These are phyloP conservation scores for Telopea speciosissima DNA, from an alignment of 177 flowering plant species.

Conservation along the genomic window DNA sequence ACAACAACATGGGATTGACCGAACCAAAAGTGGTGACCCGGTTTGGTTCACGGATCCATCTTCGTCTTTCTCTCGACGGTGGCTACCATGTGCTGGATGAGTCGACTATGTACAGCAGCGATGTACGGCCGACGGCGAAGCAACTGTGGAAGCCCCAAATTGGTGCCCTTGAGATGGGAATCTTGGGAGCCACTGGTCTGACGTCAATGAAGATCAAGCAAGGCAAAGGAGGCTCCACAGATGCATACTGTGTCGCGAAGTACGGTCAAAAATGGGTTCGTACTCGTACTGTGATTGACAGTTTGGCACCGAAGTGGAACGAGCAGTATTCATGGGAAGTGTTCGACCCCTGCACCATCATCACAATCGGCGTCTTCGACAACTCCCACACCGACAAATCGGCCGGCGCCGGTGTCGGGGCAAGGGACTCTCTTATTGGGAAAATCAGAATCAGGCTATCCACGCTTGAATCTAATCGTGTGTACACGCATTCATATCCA, in stretches of 20 bases:
- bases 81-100: slow-evolving; percentile 34
- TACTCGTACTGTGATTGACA: slow-evolving; percentile 25
- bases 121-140: slow-evolving; percentile 23
- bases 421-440: slow-evolving; percentile 18
- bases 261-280: slow-evolving; percentile 33
- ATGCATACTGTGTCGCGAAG: slow-evolving; percentile 31
- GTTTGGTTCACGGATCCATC: slow-evolving; percentile 26
- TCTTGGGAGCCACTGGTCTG: slow-evolving; percentile 25
- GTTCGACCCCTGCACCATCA: slow-evolving; percentile 31
- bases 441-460: slow-evolving; percentile 30
- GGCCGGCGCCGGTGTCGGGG: background rate
- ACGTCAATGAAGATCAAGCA: slow-evolving; percentile 28
- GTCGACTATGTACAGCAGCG: slow-evolving; percentile 23
- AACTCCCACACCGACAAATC: slow-evolving; percentile 24
- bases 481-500: slow-evolving; percentile 27
- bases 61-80: slow-evolving; percentile 23
- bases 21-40: slow-evolving; percentile 10
- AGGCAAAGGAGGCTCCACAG: slow-evolving; percentile 27
- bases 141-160: slow-evolving; percentile 28
- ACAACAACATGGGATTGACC: background rate
- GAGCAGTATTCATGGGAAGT: slow-evolving; percentile 37
- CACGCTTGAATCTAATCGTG: slow-evolving; percentile 25
- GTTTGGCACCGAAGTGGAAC: slow-evolving; percentile 26
- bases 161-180: slow-evolving; percentile 31
- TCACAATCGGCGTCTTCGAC: slow-evolving; percentile 31